A percentile compares a stretch with the other conserved stretches of the same genome.
Conservation (phyloP, 495 filamentous ascomycete species). For the Neurospora terricola region DNA sequence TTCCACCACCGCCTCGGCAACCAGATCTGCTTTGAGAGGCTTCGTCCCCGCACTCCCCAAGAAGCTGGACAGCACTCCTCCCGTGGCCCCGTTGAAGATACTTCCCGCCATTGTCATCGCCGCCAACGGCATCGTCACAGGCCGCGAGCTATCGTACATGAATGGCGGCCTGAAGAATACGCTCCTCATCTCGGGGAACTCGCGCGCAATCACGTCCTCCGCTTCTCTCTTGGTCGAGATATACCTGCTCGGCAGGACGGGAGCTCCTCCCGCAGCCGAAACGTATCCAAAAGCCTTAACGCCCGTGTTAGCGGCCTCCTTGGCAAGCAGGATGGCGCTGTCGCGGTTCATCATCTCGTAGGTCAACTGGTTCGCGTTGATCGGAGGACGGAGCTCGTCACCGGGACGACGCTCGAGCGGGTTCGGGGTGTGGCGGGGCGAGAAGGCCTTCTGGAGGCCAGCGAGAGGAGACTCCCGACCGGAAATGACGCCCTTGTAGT, state of each 20-base stretch:
- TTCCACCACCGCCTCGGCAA: slow-evolving; percentile 77
- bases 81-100: slow-evolving; percentile 61
- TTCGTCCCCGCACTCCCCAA: slow-evolving; percentile 79
- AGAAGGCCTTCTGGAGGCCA: slow-evolving; percentile 68
- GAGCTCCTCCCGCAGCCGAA: slow-evolving; percentile 76
- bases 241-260: slow-evolving; percentile 73
- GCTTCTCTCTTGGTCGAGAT: slow-evolving; percentile 89
- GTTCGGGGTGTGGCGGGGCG: slow-evolving; percentile 55
- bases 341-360: slow-evolving; percentile 99
- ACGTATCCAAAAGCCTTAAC: slow-evolving; percentile 73
- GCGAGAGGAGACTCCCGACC: slow-evolving; percentile 68
- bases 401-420: slow-evolving; percentile 47
- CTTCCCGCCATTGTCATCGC: slow-evolving; percentile 57
- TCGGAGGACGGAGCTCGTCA: slow-evolving; percentile 24
- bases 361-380: slow-evolving; percentile 60
- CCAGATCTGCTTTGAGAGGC: slow-evolving; percentile 74
- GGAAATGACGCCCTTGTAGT: slow-evolving; percentile 87
- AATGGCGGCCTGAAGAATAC: slow-evolving; percentile 82
- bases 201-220: slow-evolving; percentile 62
- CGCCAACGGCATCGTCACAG: slow-evolving; percentile 78
- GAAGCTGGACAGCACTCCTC: slow-evolving; percentile 60
- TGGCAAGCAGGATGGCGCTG: slow-evolving; percentile 69
- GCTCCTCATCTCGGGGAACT: slow-evolving; percentile 62
- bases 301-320: slow-evolving; percentile 56
- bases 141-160: slow-evolving; percentile 74